Evolutionary conservation across 495 filamentous ascomycete genomes (phyloP).

Genomic region (Tuber brumale): DNA sequence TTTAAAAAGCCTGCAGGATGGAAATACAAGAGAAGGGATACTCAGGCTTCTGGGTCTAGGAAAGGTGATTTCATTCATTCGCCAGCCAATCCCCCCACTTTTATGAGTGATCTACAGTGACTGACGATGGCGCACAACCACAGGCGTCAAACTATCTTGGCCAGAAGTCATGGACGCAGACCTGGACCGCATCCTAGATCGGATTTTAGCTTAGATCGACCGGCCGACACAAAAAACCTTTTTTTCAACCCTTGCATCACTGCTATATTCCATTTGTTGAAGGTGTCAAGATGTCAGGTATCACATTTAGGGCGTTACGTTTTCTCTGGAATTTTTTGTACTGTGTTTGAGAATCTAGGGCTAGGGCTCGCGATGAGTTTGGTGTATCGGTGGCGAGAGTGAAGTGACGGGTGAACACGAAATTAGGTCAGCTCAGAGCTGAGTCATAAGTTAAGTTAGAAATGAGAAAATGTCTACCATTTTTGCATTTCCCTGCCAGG

Average conservation of each 20-base stretch:
- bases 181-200: background rate
- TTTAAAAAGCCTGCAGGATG: slow-evolving; percentile 26
- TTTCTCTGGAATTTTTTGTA: background rate
- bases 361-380: background rate
- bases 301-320: background rate
- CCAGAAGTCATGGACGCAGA: background rate
- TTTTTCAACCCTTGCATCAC: background rate
- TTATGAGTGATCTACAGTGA: background rate
- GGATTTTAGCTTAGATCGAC: background rate
- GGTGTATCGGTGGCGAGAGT: background rate
- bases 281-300: background rate
- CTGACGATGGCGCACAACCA: background rate
- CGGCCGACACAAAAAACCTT: background rate
- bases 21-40: slow-evolving; percentile 39
- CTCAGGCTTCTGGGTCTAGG: background rate
- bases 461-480: background rate
- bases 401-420: background rate
- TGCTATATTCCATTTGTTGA: background rate
- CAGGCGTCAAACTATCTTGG: background rate
- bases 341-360: background rate
- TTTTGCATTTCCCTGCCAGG: background rate
- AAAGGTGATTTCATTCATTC: background rate
- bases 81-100: background rate
- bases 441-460: background rate
- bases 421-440: background rate